Evolutionary conservation across 2,329 filamentous ascomycete genomes (phyloP), one percentile per base, ranked within the genome.

Genomic region (Fulvia fulva): DNA sequence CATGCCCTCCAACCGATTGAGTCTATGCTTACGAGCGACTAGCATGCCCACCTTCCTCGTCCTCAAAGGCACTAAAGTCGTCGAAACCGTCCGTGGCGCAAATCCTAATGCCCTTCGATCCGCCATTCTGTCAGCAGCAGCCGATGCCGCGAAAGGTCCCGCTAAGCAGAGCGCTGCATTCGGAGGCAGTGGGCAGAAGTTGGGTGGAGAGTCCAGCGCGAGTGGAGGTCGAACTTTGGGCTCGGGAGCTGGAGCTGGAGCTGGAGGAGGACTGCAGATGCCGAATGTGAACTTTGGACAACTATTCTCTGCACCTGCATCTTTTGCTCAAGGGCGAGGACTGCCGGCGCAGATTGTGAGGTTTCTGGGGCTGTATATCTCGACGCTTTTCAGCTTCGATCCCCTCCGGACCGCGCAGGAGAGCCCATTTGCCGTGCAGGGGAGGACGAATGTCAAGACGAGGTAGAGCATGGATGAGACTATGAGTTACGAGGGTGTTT

Each of bases 11-110:
- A 21, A 26, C 56, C 37, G n/a, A n/a, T 16, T 11, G n/a, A 22
- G 14, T 30, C 12, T 16, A 32, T 32, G 12, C 28, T 32, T 9
- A 32, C 12, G 12, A 7, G 8, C 28, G 12, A 12, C 28, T 46
- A 69, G 66, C 22, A 80, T 80, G 78, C 78, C 78, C 1, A 80
- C 78, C 22, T 80, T 80, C 70, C 75, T 80, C 56, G 71, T 80
- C 60, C 70, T 80, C 57, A 77, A 77, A 62, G 73, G 71, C 64
- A 67, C 65, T 34, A 70, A 72, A 46, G 76, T 79, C 23, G 70
- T 73, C 65, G 76, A 80, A 26, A 80, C 78, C 2, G 74, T 80
- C 60, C 75, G 76, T 32, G 78, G 78, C 67, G 78, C 78, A 6
- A 79, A 80, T 61, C 74, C 77, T n/a, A 72, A 76, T 22, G 76